phyloP scores from a whole-genome alignment of 257 asterid genomes.

The Solanum ossicruentum region DNA sequence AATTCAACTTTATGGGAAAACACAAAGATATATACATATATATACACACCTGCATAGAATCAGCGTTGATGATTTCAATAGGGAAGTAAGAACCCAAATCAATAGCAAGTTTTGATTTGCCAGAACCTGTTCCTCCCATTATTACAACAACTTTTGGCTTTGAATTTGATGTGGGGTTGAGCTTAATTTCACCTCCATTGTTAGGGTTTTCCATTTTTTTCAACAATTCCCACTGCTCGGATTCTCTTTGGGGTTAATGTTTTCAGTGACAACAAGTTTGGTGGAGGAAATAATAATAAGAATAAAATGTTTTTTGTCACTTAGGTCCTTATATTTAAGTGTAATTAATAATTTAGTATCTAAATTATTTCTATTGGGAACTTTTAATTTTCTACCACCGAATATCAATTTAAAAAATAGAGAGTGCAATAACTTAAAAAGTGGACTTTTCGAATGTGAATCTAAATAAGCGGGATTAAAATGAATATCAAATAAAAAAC shows the following conservation, averaged over 20 bases:
- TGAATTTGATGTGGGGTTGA: background rate
- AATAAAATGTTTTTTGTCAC: background rate
- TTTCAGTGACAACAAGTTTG: background rate
- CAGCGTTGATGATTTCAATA: conserved; percentile 82
- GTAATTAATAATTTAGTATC: background rate
- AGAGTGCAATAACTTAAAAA: background rate
- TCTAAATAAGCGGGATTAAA: background rate
- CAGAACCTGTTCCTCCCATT: conserved; percentile 77
- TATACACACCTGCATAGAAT: conserved; percentile 72
- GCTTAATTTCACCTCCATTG: background rate
- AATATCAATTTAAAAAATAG: no score
- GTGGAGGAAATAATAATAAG: background rate
- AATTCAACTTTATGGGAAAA: background rate
- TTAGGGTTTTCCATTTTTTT: background rate
- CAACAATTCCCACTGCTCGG: background rate
- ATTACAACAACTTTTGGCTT: conserved; percentile 65
- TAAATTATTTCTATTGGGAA: background rate
- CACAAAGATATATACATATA: background rate
- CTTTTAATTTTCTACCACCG: background rate
- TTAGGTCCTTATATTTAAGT: background rate
- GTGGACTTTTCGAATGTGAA: background rate
- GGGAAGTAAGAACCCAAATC: conserved; percentile 77
- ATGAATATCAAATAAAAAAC: background rate
- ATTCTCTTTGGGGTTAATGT: background rate
- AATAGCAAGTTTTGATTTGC: conserved; percentile 78